A percentile compares a stretch with the other conserved stretches of the same genome.
Evolutionary conservation across 441 rosid species (phyloP).

Genomic region (Pelargonium exstipulatum): DNA sequence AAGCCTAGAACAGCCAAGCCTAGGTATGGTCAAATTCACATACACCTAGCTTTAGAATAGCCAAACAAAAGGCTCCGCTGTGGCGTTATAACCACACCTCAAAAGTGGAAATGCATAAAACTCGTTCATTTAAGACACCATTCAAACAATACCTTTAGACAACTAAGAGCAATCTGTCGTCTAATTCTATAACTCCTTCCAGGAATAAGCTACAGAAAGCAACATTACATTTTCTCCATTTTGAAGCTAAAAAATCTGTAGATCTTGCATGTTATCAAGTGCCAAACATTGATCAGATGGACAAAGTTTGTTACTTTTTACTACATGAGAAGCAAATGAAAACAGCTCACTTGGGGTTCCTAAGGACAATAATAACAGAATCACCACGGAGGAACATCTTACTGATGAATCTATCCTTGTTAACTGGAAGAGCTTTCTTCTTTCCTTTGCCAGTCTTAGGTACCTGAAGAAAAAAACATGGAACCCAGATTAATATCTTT

Average conservation of each 20-base stretch:
- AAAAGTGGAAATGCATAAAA: too few species aligned
- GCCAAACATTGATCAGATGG: neutral
- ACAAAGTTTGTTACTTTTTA: neutral
- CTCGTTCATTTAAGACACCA: too few species aligned
- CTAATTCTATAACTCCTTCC: neutral
- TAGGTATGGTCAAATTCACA: too few species aligned
- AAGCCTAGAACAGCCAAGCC: too few species aligned
- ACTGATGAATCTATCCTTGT: slow-evolving; percentile 87
- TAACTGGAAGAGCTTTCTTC: slow-evolving; percentile 88
- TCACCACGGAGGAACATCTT: slow-evolving; percentile 97
- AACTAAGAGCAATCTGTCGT: too few species aligned
- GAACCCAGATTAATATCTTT: neutral
- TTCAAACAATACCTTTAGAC: too few species aligned
- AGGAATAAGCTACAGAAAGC: neutral
- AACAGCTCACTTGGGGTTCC: slow-evolving; percentile 69
- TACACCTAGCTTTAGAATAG: too few species aligned
- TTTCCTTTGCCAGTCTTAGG: slow-evolving; percentile 94
- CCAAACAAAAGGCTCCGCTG: too few species aligned
- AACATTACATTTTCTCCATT: neutral
- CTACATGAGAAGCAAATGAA: neutral
- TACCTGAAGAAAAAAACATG: slow-evolving; percentile 37
- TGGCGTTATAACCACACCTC: too few species aligned
- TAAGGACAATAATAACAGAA: slow-evolving; percentile 84
- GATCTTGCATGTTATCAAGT: neutral
- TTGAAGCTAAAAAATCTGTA: neutral